phyloP scores from a whole-genome alignment of 2,329 filamentous ascomycete species.

The Xylariaceae sp. region DNA sequence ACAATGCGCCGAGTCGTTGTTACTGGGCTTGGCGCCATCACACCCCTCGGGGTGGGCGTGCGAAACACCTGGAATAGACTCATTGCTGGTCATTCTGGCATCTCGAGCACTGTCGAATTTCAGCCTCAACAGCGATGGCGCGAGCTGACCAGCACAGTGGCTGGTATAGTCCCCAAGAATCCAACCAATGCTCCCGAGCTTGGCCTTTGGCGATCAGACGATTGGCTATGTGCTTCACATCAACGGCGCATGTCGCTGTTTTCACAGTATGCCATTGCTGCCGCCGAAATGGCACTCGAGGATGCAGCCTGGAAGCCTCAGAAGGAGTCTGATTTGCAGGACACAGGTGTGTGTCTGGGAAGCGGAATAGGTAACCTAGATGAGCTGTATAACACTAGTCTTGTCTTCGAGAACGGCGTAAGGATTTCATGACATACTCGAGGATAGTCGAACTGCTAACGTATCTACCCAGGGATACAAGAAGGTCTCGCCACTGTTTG shows the following conservation, averaged over 20 bases:
- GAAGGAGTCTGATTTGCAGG: conserved; percentile 60
- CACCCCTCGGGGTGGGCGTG: conserved; percentile 77
- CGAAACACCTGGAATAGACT: conserved; percentile 77
- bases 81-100: conserved; percentile 73
- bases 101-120: conserved; percentile 66
- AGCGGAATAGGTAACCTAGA: conserved; percentile 95
- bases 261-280: conserved; percentile 85
- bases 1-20: conserved; percentile 72
- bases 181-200: conserved; percentile 31
- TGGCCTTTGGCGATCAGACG: conserved; percentile 45
- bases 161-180: conserved; percentile 67
- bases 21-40: conserved; percentile 77
- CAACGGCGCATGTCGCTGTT: conserved; percentile 84
- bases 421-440: conserved; percentile 26
- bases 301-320: conserved; percentile 75
- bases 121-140: conserved; percentile 58
- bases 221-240: conserved; percentile 53
- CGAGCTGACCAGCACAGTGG: conserved; percentile 77
- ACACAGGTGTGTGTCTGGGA: conserved; percentile 85
- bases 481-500: conserved; percentile 89
- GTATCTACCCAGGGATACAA: conserved; percentile 66
- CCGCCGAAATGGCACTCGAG: conserved; percentile 76
- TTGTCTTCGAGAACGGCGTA: conserved; percentile 71
- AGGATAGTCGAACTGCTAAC: conserved; percentile 1
- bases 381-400: conserved; percentile 79